Percentiles rank a stretch among this genome's conserved stretches.
phyloP scores from a whole-genome alignment of 805 yeast species.

The Osmozyma mogii region DNA sequence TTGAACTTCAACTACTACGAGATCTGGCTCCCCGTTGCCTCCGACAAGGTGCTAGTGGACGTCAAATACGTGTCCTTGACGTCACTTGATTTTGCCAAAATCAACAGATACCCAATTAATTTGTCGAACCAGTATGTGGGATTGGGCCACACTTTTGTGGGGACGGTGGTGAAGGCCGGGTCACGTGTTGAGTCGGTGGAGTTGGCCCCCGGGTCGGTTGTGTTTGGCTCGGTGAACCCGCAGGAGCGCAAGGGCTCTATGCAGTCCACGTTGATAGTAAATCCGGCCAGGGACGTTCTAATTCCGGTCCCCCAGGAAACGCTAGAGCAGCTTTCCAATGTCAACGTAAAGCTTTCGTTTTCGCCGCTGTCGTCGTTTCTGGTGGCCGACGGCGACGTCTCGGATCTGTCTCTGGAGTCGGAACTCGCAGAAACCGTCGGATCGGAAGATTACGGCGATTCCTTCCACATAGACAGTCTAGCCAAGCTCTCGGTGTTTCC shows the following conservation, averaged over 20 bases:
- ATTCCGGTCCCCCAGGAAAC: conserved; percentile 20
- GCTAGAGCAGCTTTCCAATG: conserved; percentile 11
- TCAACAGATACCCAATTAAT: conserved; percentile 45
- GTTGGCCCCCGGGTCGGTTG: conserved; percentile 52
- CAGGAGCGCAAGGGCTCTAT: conserved; percentile 47
- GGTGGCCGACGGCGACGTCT: conserved; percentile 5
- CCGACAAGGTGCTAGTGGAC: conserved; percentile 46
- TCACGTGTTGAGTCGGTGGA: conserved; percentile 11
- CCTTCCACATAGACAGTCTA: too few species aligned
- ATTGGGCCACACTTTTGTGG: conserved; percentile 64
- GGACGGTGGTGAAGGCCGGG: conserved; percentile 52
- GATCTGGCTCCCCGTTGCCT: conserved; percentile 40
- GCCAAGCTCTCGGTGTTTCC: conserved; percentile 29
- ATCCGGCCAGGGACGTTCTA: conserved; percentile 40
- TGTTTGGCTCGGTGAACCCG: conserved; percentile 55
- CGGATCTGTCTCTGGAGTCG: background rate
- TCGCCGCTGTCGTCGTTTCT: conserved; percentile 9
- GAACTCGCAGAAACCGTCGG: background rate
- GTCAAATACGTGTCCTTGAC: conserved; percentile 54
- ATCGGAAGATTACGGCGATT: conserved; percentile 5
- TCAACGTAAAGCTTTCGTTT: conserved; percentile 19
- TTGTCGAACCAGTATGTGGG: conserved; percentile 51
- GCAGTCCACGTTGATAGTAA: conserved; percentile 47
- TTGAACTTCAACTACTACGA: conserved; percentile 48
- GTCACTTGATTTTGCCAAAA: conserved; percentile 57